Conservation (phyloP, 768 basidiomycete genomes). For the Rhodosporidiobolus odoratus region DNA sequence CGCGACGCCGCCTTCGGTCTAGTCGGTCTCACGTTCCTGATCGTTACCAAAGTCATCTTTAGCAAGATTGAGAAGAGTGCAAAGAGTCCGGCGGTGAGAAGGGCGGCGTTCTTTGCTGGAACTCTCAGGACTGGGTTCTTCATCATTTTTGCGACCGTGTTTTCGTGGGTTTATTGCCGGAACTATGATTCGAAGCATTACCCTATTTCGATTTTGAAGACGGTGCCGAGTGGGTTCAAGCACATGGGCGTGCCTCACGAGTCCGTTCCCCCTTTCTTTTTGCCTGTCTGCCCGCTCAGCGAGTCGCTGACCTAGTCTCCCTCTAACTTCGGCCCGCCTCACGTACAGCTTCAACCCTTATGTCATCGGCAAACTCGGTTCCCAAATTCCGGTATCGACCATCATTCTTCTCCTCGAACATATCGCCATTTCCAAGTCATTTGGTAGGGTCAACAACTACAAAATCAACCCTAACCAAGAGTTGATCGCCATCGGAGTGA, state of each 20-base stretch:
- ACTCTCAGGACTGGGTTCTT: conserved; percentile 51
- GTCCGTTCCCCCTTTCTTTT: conserved; percentile 43
- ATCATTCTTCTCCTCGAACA: conserved; percentile 65
- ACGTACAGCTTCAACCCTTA: too few relatives aligned
- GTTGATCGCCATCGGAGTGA: conserved; percentile 77
- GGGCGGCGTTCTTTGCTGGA: conserved; percentile 71
- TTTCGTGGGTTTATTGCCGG: conserved; percentile 67
- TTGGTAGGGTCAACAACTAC: conserved; percentile 91
- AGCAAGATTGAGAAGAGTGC: conserved; percentile 56
- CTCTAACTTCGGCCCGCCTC: too few relatives aligned
- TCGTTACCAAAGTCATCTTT: conserved; percentile 61
- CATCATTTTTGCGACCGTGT: conserved; percentile 70
- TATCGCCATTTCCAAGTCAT: conserved; percentile 84
- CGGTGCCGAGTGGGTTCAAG: conserved; percentile 68
- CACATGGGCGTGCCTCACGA: conserved; percentile 56
- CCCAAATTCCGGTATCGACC: conserved; percentile 73
- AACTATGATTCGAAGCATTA: conserved; percentile 62
- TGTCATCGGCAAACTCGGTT: conserved; percentile 50
- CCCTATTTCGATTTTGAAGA: conserved; percentile 64
- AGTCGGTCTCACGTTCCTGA: conserved; percentile 51
- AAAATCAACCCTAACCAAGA: conserved; percentile 74
- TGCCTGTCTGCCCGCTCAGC: conserved; percentile 49
- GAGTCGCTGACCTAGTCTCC: neutral
- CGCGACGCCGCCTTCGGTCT: conserved; percentile 84
- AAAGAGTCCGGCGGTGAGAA: conserved; percentile 51